Conservation (phyloP, 2,329 filamentous ascomycete species). For the Fusarium irregulare region DNA sequence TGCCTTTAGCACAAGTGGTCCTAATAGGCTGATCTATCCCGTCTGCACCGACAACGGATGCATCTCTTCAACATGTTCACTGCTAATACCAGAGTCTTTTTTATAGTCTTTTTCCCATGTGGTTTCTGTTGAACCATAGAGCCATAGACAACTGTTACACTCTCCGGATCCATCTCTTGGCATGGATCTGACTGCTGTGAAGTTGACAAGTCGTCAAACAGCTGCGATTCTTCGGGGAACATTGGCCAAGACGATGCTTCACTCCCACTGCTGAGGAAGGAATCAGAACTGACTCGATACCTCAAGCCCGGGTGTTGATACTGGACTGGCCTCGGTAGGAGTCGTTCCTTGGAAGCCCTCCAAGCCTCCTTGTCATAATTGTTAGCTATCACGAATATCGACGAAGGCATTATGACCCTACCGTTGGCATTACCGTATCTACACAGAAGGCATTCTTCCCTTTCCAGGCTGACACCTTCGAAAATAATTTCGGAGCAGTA, state of each 20-base stretch:
- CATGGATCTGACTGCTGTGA: background rate
- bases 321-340: background rate
- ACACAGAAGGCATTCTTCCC: slow-evolving; percentile 23
- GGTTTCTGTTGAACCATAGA: background rate
- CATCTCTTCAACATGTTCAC: background rate
- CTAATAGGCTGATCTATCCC: background rate
- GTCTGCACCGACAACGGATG: background rate
- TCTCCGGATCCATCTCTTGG: background rate
- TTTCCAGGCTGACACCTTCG: slow-evolving; percentile 22
- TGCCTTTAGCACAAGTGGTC: background rate
- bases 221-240: background rate
- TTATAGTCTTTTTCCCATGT: background rate
- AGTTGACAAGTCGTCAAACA: background rate
- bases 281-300: background rate
- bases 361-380: slow-evolving; percentile 18
- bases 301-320: background rate
- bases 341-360: slow-evolving; percentile 14
- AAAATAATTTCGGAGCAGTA: slow-evolving; percentile 27
- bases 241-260: background rate
- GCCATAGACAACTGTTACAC: background rate
- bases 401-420: slow-evolving; percentile 9
- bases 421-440: slow-evolving; percentile 7
- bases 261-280: background rate
- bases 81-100: background rate
- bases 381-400: slow-evolving; percentile 7